Evolutionary conservation across 352 stramenopile genomes (phyloP).

Genomic region (Aphanomyces euteiches): DNA sequence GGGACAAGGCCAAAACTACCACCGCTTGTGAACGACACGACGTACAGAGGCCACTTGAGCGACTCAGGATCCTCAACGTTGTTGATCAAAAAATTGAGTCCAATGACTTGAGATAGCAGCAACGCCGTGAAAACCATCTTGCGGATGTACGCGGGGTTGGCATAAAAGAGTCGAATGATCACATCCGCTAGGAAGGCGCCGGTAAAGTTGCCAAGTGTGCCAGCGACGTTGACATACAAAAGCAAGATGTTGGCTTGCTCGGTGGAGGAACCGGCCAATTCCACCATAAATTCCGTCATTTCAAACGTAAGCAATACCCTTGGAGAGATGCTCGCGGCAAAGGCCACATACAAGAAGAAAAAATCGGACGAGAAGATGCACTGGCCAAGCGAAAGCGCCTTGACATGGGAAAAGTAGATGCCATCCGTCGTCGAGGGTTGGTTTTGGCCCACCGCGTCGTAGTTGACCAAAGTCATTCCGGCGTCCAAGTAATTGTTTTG

Average conservation of each 20-base stretch:
- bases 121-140: slow-evolving; percentile 19
- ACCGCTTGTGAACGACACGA: slow-evolving; percentile 18
- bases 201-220: not conserved
- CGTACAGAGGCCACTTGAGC: not conserved
- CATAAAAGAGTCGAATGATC: slow-evolving; percentile 22
- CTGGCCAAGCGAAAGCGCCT: slow-evolving; percentile 1
- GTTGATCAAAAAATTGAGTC: not conserved
- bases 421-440: slow-evolving; percentile 2
- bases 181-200: slow-evolving; percentile 13
- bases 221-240: not conserved
- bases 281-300: not conserved
- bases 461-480: slow-evolving; percentile 28
- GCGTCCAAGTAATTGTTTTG: slow-evolving; percentile 26
- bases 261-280: not conserved
- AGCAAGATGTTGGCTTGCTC: not conserved
- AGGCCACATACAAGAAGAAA: slow-evolving; percentile 26
- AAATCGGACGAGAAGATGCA: slow-evolving; percentile 32
- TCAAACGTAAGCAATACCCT: slow-evolving; percentile 3
- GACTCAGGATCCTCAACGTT: not conserved
- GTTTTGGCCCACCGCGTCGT: not conserved
- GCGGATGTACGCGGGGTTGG: slow-evolving; percentile 22
- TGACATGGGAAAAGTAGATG: slow-evolving; percentile 26
- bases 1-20: slow-evolving; percentile 11
- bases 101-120: not conserved
- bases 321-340: slow-evolving; percentile 13